Evolutionary conservation across 108 stramenopile species (phyloP), one percentile per base, ranked within the genome.

Genomic region (Cyclotella atomus): DNA sequence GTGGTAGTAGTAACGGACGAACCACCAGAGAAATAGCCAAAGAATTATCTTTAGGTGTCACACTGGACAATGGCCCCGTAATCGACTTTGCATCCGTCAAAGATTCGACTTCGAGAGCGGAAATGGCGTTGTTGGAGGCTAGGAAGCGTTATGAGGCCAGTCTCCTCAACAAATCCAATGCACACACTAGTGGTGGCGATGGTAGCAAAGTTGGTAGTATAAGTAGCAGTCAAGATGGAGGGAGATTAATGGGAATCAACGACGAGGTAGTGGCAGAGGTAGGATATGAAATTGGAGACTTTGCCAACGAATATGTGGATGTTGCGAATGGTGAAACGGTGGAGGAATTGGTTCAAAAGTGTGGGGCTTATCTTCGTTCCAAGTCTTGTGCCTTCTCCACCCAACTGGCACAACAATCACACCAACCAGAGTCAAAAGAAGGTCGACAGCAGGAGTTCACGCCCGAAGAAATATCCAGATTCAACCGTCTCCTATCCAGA

Each of bases 201-300:
- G n/a, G n/a, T n/a, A n/a, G n/a, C n/a, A n/a, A n/a, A n/a, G n/a
- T n/a, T n/a, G n/a, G n/a, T n/a, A n/a, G n/a, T n/a, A n/a, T n/a
- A n/a, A n/a, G n/a, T n/a, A 44, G n/a, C 27, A 28, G 12, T 1
- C 35, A 44, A 36, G 41, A 60, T 0, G 36, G 69, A 52, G 46
- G 65, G 35, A 79, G 71, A 23, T 52, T 95, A 34, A 83, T 95
- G 59, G 95, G 95, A n/a, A 95, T 95, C 61, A 93, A 95, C 55
- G 82, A 86, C 46, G 95, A 95, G 57, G 95, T 95, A 14, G 88
- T 95, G 50, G 70, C 70, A 15, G 91, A 91, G 75, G 95, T 95
- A 19, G 95, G 95, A 23, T 87, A 91, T 64, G 87, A 87, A 60
- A 73, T 95, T 54, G 91, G 89, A 21, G 46, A 45, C 25, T 94